Base-by-base conservation (phyloP, 169 alveolate genomes). In the Plasmodium vivax region DNA sequence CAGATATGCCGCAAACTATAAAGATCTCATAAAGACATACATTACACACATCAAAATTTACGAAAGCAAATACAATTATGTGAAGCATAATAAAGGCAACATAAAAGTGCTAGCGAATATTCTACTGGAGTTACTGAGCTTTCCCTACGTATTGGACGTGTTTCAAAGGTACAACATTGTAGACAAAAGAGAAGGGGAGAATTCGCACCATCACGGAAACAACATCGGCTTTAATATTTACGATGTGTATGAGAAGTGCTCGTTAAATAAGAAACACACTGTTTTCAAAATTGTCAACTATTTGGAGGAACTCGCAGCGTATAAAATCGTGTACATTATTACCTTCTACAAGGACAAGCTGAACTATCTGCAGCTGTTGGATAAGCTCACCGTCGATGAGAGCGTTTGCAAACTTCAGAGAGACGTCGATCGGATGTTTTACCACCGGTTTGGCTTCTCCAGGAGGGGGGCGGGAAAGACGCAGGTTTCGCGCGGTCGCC, bases 11-110 rank as follows among this genome's bases (percentile, higher is more conserved):
- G 43, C 54, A 36, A 62, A 85, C 58, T 73, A 85, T 36, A 75
- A 85, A 75, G 34, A 32, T 32, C 34, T 77, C n/a, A 85, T 85
- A 85, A 74, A 51, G 62, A 47, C 62, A 30, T 56, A 51, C 47
- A 7, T 56, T 47, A 85, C 93, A 45, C 75, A 41, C 62, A 85
- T 85, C 34, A 41, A 75, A 85, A 77, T 85, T 41, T 77, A 85
- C 75, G 93, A 85, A 85, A 56, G 38, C 27, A 85, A 85, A 23
- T 85, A 85, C 36, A 72, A 85, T n/a, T 85, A 43, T 85, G 34
- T 85, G 58, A 10, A 23, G 81, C 62, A 77, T 51, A 85, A 85
- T 75, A 85, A 77, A 47, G 93, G 93, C 27, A 85, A 85, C 85
- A 54, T 85, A 8, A 74, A 85, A 47, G 71, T 85, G 41, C 30